Conservation (phyloP, 192 early-diverging fungal species). For the Podila clonocystis region DNA sequence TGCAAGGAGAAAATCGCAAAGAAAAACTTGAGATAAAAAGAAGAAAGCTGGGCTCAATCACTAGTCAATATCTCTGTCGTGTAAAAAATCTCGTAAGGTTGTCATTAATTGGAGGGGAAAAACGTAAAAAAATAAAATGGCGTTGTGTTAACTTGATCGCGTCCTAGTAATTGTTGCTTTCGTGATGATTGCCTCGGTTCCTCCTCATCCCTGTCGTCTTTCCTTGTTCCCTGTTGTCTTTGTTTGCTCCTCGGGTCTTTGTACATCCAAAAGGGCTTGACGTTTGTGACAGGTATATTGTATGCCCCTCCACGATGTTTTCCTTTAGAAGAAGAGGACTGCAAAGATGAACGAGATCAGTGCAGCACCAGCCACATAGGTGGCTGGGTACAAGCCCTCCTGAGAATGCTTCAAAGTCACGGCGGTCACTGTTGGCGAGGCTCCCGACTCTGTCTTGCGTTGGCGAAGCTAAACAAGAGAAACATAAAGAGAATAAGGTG, state of each 20-base stretch:
- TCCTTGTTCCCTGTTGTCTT: too few species aligned
- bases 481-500: background rate
- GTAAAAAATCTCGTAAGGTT: too few species aligned
- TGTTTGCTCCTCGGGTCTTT: too few species aligned
- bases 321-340: slow-evolving; percentile 68
- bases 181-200: background rate
- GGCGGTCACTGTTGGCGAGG: slow-evolving; percentile 31
- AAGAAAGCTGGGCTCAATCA: background rate
- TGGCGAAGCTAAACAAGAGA: slow-evolving; percentile 40
- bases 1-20: background rate
- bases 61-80: too few species aligned
- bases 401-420: slow-evolving; percentile 47
- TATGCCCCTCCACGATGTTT: background rate
- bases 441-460: slow-evolving; percentile 26
- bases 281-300: background rate
- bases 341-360: slow-evolving; percentile 68
- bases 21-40: too few species aligned
- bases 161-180: background rate
- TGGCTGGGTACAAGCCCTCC: slow-evolving; percentile 70
- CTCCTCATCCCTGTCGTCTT: too few species aligned
- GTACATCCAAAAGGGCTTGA: too few species aligned
- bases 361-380: slow-evolving; percentile 67
- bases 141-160: background rate
- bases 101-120: background rate
- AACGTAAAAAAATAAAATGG: background rate